Percentiles rank a stretch among this genome's conserved stretches.
phyloP scores from a whole-genome alignment of 495 filamentous ascomycete genomes.

The Annulohypoxylon maeteangense region DNA sequence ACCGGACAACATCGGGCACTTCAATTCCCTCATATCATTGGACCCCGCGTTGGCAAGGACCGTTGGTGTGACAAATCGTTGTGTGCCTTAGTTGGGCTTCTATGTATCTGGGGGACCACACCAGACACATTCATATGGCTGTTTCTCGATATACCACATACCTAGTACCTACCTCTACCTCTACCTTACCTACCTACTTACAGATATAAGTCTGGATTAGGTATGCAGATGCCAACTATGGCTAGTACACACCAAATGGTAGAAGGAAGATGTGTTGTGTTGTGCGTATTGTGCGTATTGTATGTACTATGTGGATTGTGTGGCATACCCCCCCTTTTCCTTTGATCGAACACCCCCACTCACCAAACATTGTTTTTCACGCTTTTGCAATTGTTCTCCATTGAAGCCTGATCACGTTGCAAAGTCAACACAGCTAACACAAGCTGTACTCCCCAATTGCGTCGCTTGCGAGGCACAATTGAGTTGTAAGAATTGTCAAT shows the following conservation, averaged over 20 bases:
- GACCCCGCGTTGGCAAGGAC: conserved; percentile 41
- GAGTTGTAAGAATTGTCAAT: conserved; percentile 36
- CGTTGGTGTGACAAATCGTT: conserved; percentile 41
- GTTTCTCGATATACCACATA: background rate
- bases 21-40: conserved; percentile 39
- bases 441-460: conserved; percentile 36
- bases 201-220: conserved; percentile 11
- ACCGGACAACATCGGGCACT: conserved; percentile 22
- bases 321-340: conserved; percentile 11
- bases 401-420: conserved; percentile 46
- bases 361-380: conserved; percentile 13
- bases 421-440: conserved; percentile 9
- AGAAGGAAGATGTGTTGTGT: background rate
- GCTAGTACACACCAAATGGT: conserved; percentile 28
- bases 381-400: conserved; percentile 36
- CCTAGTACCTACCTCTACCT: background rate
- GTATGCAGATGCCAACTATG: conserved; percentile 30
- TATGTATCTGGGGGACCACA: conserved; percentile 26
- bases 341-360: conserved; percentile 21
- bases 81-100: conserved; percentile 38
- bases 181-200: background rate
- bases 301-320: conserved; percentile 12
- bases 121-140: conserved; percentile 8
- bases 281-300: conserved; percentile 8
- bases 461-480: conserved; percentile 35